Evolutionary conservation across 163 green algal species (phyloP).

Genomic region (Chlamydomonas reinhardtii): DNA sequence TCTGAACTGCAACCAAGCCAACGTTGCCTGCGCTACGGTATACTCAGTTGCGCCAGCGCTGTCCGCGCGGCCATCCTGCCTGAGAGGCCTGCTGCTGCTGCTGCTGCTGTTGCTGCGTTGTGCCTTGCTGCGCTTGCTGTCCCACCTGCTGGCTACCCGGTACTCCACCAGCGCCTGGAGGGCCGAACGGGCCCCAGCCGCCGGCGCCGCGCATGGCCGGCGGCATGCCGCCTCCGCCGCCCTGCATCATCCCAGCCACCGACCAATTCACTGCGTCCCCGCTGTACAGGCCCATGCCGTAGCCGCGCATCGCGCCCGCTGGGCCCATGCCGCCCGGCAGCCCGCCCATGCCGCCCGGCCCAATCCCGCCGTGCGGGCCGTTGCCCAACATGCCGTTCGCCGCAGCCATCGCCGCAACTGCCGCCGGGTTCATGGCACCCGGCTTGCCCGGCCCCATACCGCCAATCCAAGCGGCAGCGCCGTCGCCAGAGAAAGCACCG

Average conservation of each 20-base stretch:
- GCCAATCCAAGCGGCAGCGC: slow-evolving; percentile 28
- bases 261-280: slow-evolving; percentile 45
- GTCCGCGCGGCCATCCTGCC: slow-evolving; percentile 48
- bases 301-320: slow-evolving; percentile 7
- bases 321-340: slow-evolving; percentile 9
- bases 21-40: neutral
- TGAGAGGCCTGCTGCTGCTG: slow-evolving; percentile 4
- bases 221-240: slow-evolving; percentile 4
- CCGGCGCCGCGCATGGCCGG: neutral
- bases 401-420: slow-evolving; percentile 4
- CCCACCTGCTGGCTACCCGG: slow-evolving; percentile 17
- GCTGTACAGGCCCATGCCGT: slow-evolving; percentile 42
- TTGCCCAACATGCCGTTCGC: slow-evolving; percentile 14
- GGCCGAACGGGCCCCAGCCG: too few relatives aligned
- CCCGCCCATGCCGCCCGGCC: neutral
- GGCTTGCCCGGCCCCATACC: slow-evolving; percentile 21
- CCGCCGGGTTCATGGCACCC: neutral
- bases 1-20: neutral
- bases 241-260: neutral
- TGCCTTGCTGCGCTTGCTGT: slow-evolving; percentile 34
- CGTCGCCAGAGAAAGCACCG: neutral
- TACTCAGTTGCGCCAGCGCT: slow-evolving; percentile 37
- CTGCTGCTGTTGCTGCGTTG: slow-evolving; percentile 50
- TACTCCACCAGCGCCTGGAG: neutral
- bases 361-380: neutral